Conservation (phyloP, 1,139 yeast genomes). For the Zygosaccharomyces sapae region DNA sequence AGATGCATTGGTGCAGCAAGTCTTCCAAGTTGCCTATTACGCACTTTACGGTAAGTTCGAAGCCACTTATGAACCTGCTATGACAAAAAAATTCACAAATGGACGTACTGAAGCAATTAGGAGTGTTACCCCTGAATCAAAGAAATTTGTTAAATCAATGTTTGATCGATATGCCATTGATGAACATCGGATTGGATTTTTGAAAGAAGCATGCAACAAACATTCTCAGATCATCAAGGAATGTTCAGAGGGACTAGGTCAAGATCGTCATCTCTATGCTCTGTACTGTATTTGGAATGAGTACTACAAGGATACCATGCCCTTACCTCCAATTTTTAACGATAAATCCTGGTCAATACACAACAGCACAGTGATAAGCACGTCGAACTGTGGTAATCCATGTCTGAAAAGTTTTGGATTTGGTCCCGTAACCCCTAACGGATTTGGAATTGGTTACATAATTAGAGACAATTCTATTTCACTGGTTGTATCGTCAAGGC, state of each 20-base stretch:
- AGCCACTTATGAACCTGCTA: conserved; percentile 93
- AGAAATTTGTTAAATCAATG: conserved; percentile 76
- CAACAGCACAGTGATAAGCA: conserved; percentile 60
- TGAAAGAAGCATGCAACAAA: conserved; percentile 63
- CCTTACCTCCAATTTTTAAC: conserved; percentile 63
- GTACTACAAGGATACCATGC: conserved; percentile 46
- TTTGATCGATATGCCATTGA: conserved; percentile 65
- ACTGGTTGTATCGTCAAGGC: conserved; percentile 83
- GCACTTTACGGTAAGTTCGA: conserved; percentile 90
- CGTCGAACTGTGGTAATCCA: conserved; percentile 82
- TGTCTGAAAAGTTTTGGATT: conserved; percentile 83
- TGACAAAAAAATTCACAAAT: conserved; percentile 83
- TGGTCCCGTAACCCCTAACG: conserved; percentile 87
- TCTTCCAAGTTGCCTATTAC: conserved; percentile 88
- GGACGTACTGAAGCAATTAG: conserved; percentile 93
- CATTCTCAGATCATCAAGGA: conserved; percentile 67
- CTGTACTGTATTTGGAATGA: conserved; percentile 85
- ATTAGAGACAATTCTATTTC: conserved; percentile 81
- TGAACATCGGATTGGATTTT: conserved; percentile 54
- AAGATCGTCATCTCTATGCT: conserved; percentile 86
- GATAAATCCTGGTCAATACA: conserved; percentile 73
- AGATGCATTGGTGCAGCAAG: conserved; percentile 93
- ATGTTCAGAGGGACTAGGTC: conserved; percentile 76
- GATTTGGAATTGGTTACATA: conserved; percentile 89
- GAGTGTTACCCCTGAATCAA: conserved; percentile 76